A percentile compares a stretch with the other conserved stretches of the same genome.
Evolutionary conservation across 176 grass and related monocot genomes (phyloP).

Genomic region (Ensete glaucum): DNA sequence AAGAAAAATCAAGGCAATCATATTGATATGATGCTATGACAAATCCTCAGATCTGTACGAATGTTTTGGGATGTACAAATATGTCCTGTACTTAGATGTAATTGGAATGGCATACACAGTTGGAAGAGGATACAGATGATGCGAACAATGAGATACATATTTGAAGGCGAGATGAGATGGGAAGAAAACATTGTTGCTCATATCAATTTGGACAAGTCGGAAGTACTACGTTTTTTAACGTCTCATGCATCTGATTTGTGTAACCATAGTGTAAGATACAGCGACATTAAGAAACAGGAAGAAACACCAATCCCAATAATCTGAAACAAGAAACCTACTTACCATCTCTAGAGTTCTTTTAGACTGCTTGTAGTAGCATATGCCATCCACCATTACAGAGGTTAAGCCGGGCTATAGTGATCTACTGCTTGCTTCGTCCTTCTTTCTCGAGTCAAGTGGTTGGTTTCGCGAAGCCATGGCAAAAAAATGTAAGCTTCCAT

Average conservation of each 20-base stretch:
- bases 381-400: not conserved
- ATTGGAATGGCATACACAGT: not conserved
- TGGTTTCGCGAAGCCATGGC: not conserved
- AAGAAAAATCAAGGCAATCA: no score
- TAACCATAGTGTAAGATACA: not conserved
- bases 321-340: slow-evolving; percentile 2
- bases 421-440: not conserved
- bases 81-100: not conserved
- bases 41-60: no score
- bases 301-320: slow-evolving; percentile 16
- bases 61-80: no score
- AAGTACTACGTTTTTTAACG: no score
- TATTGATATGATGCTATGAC: no score
- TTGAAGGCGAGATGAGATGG: no score
- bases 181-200: no score
- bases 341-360: slow-evolving; percentile 5
- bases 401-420: not conserved
- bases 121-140: no score
- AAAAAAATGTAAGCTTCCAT: slow-evolving; percentile 17
- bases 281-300: slow-evolving; percentile 1
- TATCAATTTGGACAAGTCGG: no score
- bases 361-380: not conserved
- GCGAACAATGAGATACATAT: no score
- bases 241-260: not conserved
- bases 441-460: not conserved